Conservation (phyloP, 306 rosid genomes). For the Pterocarpus macrocarpus region DNA sequence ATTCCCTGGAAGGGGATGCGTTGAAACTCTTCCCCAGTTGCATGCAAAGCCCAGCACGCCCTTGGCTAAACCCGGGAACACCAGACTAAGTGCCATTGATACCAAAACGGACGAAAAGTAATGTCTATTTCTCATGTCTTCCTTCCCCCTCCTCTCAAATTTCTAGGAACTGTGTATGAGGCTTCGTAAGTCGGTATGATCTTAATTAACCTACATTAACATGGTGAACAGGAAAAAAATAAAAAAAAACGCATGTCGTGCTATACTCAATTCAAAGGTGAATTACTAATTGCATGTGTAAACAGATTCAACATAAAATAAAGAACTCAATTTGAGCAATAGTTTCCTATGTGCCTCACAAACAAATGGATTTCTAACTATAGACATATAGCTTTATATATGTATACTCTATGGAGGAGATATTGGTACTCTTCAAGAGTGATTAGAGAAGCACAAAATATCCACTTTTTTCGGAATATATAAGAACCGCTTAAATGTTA, state of each 20-base stretch:
- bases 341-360: not conserved
- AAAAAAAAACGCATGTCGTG: too few relatives aligned
- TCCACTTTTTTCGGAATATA: not conserved
- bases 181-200: not conserved
- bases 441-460: not conserved
- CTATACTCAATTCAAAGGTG: not conserved
- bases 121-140: constrained; percentile 45
- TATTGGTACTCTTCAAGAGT: too few relatives aligned
- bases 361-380: too few relatives aligned
- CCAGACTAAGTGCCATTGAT: constrained; percentile 28
- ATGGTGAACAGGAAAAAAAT: too few relatives aligned
- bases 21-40: constrained; percentile 71
- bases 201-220: too few relatives aligned
- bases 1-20: constrained; percentile 57
- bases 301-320: not conserved
- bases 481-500: not conserved
- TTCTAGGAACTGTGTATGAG: not conserved
- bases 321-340: not conserved
- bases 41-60: constrained; percentile 56
- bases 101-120: constrained; percentile 23
- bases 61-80: constrained; percentile 35
- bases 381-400: too few relatives aligned
- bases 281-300: not conserved
- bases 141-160: not conserved
- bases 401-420: too few relatives aligned